Evolutionary conservation across 768 basidiomycete genomes (phyloP).

Genomic region (Macrocybe gigantea): DNA sequence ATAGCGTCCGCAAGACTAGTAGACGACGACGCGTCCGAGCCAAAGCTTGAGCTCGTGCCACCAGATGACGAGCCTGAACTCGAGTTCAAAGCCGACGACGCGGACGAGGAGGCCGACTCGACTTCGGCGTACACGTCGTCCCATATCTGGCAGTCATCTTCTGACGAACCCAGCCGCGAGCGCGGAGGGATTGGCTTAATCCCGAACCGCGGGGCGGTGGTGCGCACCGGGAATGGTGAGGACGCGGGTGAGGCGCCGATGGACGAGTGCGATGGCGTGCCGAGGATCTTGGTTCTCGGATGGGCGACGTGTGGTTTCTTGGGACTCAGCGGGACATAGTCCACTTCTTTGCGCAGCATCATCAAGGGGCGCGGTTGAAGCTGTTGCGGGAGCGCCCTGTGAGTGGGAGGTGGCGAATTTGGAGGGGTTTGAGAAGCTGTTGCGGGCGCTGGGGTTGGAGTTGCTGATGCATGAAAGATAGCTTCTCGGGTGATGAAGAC

Average conservation of each 20-base stretch:
- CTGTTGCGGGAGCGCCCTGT: constrained; percentile 16
- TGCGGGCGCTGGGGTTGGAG: no score
- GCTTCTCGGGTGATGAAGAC: constrained; percentile 41
- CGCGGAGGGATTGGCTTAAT: constrained; percentile 2
- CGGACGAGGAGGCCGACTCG: no score
- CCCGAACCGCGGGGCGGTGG: not conserved
- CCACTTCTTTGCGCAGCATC: constrained; percentile 67
- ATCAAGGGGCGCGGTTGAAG: constrained; percentile 46
- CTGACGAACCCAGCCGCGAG: constrained; percentile 12
- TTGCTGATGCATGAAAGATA: constrained; percentile 16
- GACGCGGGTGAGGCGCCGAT: no score
- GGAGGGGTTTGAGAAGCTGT: constrained; percentile 16
- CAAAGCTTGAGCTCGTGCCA: not conserved
- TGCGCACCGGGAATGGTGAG: not conserved
- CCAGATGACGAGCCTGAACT: no score
- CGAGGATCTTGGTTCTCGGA: no score
- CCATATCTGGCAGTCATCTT: constrained; percentile 10
- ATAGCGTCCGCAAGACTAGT: constrained; percentile 1
- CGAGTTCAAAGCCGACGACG: no score
- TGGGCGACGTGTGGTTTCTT: constrained; percentile 31
- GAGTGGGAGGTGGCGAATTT: constrained; percentile 18
- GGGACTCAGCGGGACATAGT: constrained; percentile 70
- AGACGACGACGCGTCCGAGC: not conserved
- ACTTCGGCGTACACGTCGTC: no score
- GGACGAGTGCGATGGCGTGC: no score